Conservation (phyloP, 805 yeast genomes). For the Hanseniaspora taiwanica region DNA sequence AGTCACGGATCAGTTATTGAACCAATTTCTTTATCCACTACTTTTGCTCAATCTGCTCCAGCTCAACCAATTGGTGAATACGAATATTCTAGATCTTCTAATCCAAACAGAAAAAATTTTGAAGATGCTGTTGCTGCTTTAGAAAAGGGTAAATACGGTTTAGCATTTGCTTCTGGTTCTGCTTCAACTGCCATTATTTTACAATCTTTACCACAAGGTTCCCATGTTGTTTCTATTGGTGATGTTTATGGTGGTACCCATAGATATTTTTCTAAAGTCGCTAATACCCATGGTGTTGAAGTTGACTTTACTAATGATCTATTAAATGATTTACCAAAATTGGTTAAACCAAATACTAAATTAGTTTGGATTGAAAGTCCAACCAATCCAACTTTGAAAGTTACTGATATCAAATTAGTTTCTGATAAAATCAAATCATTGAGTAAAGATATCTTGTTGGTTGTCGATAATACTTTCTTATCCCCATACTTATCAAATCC, state of each 20-base stretch:
- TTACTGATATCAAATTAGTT: constrained; percentile 61
- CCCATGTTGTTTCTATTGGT: constrained; percentile 67
- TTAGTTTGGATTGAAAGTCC: constrained; percentile 85
- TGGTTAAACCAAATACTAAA: constrained; percentile 49
- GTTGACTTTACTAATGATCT: constrained; percentile 56
- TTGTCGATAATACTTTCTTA: constrained; percentile 80
- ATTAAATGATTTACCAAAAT: constrained; percentile 40
- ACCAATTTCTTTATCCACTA: constrained; percentile 71
- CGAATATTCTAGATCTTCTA: constrained; percentile 76
- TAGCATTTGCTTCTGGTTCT: constrained; percentile 77
- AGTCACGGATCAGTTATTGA: constrained; percentile 78
- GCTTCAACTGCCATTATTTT: constrained; percentile 69
- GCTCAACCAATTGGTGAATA: constrained; percentile 63
- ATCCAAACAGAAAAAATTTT: constrained; percentile 75
- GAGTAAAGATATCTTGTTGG: constrained; percentile 43
- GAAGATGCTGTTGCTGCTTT: constrained; percentile 69
- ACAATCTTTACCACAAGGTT: constrained; percentile 57
- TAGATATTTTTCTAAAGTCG: constrained; percentile 79
- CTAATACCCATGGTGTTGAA: constrained; percentile 61
- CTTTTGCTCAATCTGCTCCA: constrained; percentile 72
- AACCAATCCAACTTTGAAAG: constrained; percentile 72
- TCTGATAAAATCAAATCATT: constrained; percentile 39
- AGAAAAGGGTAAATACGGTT: constrained; percentile 61
- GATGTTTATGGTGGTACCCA: constrained; percentile 91
- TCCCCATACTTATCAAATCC: constrained; percentile 85